These are phyloP conservation scores for Vickermania spadyakhi DNA, from an alignment of 208 protist genomes.

Conservation along the genomic window DNA sequence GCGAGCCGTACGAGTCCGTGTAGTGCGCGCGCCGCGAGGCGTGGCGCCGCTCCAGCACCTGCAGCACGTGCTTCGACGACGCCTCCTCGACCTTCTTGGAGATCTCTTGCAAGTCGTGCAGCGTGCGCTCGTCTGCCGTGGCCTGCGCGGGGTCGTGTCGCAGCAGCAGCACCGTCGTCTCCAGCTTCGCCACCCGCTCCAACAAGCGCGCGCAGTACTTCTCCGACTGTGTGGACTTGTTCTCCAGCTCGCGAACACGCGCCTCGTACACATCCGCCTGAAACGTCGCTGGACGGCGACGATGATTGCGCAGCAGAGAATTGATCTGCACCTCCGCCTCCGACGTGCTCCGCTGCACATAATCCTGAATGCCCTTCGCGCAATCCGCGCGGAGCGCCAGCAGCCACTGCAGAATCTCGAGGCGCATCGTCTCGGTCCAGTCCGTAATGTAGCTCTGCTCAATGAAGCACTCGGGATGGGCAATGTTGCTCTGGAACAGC, in stretches of 20 bases:
- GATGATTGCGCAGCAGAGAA: conserved; percentile 61
- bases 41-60: conserved; percentile 39
- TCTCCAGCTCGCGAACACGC: conserved; percentile 66
- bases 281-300: conserved; percentile 61
- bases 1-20: conserved; percentile 26
- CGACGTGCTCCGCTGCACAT: conserved; percentile 12
- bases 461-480: conserved; percentile 13
- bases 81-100: conserved; percentile 28
- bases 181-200: conserved; percentile 34
- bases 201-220: conserved; percentile 42
- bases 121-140: conserved; percentile 19
- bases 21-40: conserved; percentile 28
- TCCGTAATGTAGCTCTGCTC: conserved; percentile 12
- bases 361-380: conserved; percentile 17
- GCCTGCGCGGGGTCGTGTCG: conserved; percentile 15
- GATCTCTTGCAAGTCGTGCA: conserved; percentile 20
- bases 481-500: conserved; percentile 11
- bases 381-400: conserved; percentile 20
- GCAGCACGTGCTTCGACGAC: conserved; percentile 22
- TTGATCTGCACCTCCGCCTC: conserved; percentile 48
- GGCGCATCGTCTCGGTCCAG: conserved; percentile 26
- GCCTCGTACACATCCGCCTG: conserved; percentile 73
- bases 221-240: conserved; percentile 27
- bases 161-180: conserved; percentile 26
- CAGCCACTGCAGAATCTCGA: conserved; percentile 46